Percentiles rank a stretch among this genome's conserved stretches.
Evolutionary conservation across 176 grass and related monocot genomes (phyloP).

Genomic region (Secale cereale): DNA sequence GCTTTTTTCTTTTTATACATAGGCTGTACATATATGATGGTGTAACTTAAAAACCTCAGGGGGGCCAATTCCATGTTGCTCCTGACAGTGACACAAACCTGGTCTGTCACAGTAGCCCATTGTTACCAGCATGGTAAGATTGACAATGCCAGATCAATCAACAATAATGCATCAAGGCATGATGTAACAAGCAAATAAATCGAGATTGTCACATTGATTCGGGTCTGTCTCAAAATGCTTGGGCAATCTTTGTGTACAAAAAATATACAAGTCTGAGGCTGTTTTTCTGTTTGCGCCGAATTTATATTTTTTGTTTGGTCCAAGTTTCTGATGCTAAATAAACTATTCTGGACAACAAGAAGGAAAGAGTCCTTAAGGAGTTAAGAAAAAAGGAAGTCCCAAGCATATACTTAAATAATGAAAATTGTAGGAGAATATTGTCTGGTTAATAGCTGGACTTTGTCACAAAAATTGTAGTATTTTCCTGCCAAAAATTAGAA

Average conservation of each 20-base stretch:
- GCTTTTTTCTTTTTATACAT: slow-evolving; percentile 15
- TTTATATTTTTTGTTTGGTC: neutral
- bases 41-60: slow-evolving; percentile 5
- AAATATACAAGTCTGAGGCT: neutral
- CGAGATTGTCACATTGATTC: neutral
- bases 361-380: neutral
- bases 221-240: neutral
- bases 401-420: neutral
- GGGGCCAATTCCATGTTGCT: slow-evolving; percentile 20
- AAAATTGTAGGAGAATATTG: neutral
- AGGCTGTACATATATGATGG: slow-evolving; percentile 65
- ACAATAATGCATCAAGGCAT: neutral
- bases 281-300: neutral
- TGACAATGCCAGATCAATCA: neutral
- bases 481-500: too few relatives aligned
- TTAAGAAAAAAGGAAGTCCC: neutral
- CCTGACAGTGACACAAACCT: slow-evolving; percentile 2
- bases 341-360: neutral
- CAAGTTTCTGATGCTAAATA: neutral
- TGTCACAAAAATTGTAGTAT: too few relatives aligned
- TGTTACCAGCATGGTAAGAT: neutral
- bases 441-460: neutral
- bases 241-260: neutral
- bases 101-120: neutral
- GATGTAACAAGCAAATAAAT: neutral